A percentile compares a stretch with the other conserved stretches of the same genome.
Conservation (phyloP, 805 yeast species). For the Sugiyamaella americana region DNA sequence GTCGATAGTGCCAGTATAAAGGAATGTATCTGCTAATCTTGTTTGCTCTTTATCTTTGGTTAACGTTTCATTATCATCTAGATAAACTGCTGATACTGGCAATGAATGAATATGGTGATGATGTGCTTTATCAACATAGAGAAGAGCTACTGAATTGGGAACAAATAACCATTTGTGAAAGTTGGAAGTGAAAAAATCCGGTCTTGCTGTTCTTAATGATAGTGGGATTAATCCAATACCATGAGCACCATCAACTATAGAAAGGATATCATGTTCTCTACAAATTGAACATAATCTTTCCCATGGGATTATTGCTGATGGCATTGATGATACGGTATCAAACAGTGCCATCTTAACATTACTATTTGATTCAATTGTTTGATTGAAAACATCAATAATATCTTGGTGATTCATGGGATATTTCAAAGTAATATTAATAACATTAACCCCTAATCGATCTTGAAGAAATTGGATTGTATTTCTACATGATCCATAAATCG, state of each 20-base stretch:
- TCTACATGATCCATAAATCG: conserved; percentile 50
- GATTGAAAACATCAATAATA: conserved; percentile 31
- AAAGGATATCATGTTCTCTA: conserved; percentile 40
- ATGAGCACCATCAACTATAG: conserved; percentile 71
- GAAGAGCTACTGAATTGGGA: conserved; percentile 53
- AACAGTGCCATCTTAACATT: conserved; percentile 38
- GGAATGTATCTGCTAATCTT: conserved; percentile 39
- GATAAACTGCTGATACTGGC: conserved; percentile 1
- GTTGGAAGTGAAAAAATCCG: conserved; percentile 58
- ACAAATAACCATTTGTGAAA: conserved; percentile 64
- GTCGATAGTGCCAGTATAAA: conserved; percentile 45
- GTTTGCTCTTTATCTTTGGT: conserved; percentile 9
- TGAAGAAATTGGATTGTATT: conserved; percentile 38
- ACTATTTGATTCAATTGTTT: conserved; percentile 20
- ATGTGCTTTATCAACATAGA: conserved; percentile 50
- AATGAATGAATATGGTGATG: conserved; percentile 35
- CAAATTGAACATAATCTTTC: conserved; percentile 43
- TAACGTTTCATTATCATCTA: neutral
- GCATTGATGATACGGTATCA: conserved; percentile 59
- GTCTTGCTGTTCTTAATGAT: conserved; percentile 32
- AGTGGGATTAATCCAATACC: conserved; percentile 43
- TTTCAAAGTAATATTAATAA: conserved; percentile 35
- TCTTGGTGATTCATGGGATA: conserved; percentile 43
- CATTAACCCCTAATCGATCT: conserved; percentile 30
- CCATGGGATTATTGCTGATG: conserved; percentile 56